A percentile compares a stretch with the other conserved stretches of the same genome.
phyloP scores from a whole-genome alignment of 805 yeast species.

The Ogataea pignaliae region DNA sequence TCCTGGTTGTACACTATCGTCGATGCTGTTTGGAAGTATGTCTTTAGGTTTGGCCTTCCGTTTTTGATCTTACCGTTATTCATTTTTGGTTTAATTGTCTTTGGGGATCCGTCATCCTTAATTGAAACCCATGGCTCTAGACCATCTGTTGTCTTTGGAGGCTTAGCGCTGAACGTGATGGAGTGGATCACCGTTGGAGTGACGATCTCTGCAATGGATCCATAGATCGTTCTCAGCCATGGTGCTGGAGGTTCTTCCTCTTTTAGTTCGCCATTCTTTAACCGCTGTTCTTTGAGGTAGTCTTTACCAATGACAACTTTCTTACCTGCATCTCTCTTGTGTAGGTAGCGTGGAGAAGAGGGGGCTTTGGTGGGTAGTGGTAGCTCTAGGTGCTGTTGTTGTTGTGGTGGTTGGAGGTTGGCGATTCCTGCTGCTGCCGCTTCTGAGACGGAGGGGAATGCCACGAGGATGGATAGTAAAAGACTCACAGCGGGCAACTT shows the following conservation, averaged over 20 bases:
- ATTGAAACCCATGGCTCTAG: constrained; percentile 79
- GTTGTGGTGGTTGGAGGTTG: too few relatives aligned
- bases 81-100: constrained; percentile 70
- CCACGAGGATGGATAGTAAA: too few relatives aligned
- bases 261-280: constrained; percentile 10
- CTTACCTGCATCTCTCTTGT: constrained; percentile 8
- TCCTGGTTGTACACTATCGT: constrained; percentile 54
- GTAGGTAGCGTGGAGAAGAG: neutral
- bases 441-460: too few relatives aligned
- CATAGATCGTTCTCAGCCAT: constrained; percentile 72
- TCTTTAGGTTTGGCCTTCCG: constrained; percentile 66
- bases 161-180: constrained; percentile 61
- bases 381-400: too few relatives aligned
- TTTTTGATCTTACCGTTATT: constrained; percentile 69
- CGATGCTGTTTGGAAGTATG: constrained; percentile 70
- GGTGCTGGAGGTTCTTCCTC: constrained; percentile 44
- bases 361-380: neutral
- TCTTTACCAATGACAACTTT: constrained; percentile 26
- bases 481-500: too few relatives aligned
- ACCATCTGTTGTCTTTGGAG: constrained; percentile 61
- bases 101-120: constrained; percentile 73
- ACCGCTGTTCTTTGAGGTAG: constrained; percentile 18
- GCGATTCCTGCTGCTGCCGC: too few relatives aligned
- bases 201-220: constrained; percentile 51
- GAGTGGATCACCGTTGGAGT: constrained; percentile 62